A percentile compares a stretch with the other conserved stretches of the same genome.
Conservation (phyloP, 768 basidiomycete genomes). For the Paxillus rubicundulus region DNA sequence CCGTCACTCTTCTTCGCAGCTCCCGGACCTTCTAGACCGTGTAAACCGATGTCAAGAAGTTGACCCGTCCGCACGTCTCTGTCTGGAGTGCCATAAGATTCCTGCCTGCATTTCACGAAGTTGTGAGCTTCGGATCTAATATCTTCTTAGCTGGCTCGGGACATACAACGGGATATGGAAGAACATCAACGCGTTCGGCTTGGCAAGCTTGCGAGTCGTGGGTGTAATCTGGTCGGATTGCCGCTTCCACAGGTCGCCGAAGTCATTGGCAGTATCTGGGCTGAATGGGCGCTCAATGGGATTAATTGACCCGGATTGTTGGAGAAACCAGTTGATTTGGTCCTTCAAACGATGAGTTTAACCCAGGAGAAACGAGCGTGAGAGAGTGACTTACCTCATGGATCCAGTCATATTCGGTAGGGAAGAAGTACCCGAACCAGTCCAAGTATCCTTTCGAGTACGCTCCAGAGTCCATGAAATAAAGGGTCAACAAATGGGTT, state of each 20-base stretch:
- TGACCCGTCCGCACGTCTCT: slow-evolving; percentile 55
- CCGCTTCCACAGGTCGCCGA: slow-evolving; percentile 65
- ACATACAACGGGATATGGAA: slow-evolving; percentile 94
- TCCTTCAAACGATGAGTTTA: slow-evolving; percentile 30
- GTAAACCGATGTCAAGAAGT: slow-evolving; percentile 66
- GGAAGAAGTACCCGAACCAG: slow-evolving; percentile 57
- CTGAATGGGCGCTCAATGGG: slow-evolving; percentile 80
- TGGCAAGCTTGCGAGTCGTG: slow-evolving; percentile 58
- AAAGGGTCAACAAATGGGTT: slow-evolving; percentile 85
- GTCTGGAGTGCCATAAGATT: slow-evolving; percentile 74
- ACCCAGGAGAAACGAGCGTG: background rate
- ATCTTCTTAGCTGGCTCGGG: background rate
- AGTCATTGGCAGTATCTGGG: slow-evolving; percentile 71
- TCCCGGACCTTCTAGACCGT: slow-evolving; percentile 57
- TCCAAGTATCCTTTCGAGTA: slow-evolving; percentile 62
- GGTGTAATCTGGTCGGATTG: slow-evolving; percentile 62
- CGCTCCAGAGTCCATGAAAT: slow-evolving; percentile 86
- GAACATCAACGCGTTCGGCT: slow-evolving; percentile 95
- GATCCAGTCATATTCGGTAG: slow-evolving; percentile 85
- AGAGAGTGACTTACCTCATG: slow-evolving; percentile 47
- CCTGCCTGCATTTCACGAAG: slow-evolving; percentile 46
- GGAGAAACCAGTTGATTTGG: slow-evolving; percentile 90
- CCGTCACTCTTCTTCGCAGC: slow-evolving; percentile 70
- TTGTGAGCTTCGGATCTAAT: background rate
- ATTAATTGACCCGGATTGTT: slow-evolving; percentile 72